A percentile compares a stretch with the other conserved stretches of the same genome.
Evolutionary conservation across 129 eudicot genomes (phyloP).

Genomic region (Escallonia rubra): DNA sequence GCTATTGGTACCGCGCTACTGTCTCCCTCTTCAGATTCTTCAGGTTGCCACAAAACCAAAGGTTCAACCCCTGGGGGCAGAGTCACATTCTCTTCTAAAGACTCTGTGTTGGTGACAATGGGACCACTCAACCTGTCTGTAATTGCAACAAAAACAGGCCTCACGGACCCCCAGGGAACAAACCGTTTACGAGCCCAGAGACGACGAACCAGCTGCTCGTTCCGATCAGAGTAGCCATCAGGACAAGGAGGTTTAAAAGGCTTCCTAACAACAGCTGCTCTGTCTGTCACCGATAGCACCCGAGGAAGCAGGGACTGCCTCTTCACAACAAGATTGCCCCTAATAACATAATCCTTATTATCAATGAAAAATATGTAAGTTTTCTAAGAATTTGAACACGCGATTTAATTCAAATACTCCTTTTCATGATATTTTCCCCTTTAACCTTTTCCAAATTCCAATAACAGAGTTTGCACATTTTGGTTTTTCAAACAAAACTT

Average conservation of each 20-base stretch:
- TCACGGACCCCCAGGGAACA: slow-evolving; percentile 92
- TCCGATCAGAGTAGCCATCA: slow-evolving; percentile 53
- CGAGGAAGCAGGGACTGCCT: slow-evolving; percentile 87
- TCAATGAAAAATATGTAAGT: too few relatives aligned
- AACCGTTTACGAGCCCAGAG: slow-evolving; percentile 88
- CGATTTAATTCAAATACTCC: too few relatives aligned
- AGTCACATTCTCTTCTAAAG: slow-evolving; percentile 38
- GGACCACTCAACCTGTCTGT: slow-evolving; percentile 39
- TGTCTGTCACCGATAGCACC: slow-evolving; percentile 72
- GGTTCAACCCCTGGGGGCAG: slow-evolving; percentile 92
- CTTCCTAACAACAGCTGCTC: slow-evolving; percentile 68
- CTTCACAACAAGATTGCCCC: slow-evolving; percentile 80
- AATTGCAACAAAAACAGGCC: slow-evolving; percentile 49
- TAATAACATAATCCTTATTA: slow-evolving; percentile 20
- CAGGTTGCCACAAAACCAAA: slow-evolving; percentile 79
- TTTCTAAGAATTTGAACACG: too few relatives aligned
- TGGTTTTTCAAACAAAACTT: too few relatives aligned
- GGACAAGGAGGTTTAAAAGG: slow-evolving; percentile 89
- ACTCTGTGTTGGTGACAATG: slow-evolving; percentile 43
- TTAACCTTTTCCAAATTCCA: not conserved
- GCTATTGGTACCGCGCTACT: slow-evolving; percentile 28
- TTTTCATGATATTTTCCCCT: too few relatives aligned
- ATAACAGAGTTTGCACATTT: not conserved
- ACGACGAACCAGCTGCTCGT: slow-evolving; percentile 59
- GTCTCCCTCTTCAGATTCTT: slow-evolving; percentile 45